Evolutionary conservation across 73 alveolate species (phyloP).

Genomic region (Paramecium octaurelia): DNA sequence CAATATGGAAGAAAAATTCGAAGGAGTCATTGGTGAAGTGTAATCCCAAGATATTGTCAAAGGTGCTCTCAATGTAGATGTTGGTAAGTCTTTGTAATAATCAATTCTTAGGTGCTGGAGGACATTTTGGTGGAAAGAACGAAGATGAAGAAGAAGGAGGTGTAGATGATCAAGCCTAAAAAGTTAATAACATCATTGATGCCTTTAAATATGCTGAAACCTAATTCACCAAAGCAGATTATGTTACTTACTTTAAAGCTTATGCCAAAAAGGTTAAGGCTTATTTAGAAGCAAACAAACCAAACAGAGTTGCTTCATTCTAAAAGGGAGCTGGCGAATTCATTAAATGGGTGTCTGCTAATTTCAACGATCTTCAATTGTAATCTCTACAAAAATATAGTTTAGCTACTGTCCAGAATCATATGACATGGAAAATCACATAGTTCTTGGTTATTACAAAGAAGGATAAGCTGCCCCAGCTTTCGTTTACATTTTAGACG

Average conservation of each 20-base stretch:
- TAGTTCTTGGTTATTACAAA: constrained; percentile 83
- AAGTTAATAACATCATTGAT: constrained; percentile 86
- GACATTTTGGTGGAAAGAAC: constrained; percentile 57
- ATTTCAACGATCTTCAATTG: constrained; percentile 87
- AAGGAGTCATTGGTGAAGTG: constrained; percentile 52
- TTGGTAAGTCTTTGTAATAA: neutral
- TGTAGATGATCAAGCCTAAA: constrained; percentile 64
- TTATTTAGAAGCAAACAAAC: constrained; percentile 74
- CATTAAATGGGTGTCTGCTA: constrained; percentile 80
- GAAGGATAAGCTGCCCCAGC: constrained; percentile 85
- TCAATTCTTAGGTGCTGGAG: constrained; percentile 36
- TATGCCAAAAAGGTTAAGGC: constrained; percentile 82
- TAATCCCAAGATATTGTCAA: constrained; percentile 35
- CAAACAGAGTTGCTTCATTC: constrained; percentile 85
- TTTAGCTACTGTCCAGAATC: constrained; percentile 79
- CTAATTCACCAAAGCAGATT: constrained; percentile 78
- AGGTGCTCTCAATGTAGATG: constrained; percentile 56
- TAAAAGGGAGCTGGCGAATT: constrained; percentile 89
- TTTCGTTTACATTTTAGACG: constrained; percentile 87
- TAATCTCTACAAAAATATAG: neutral
- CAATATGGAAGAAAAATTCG: constrained; percentile 19
- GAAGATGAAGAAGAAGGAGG: constrained; percentile 63
- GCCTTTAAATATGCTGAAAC: constrained; percentile 78
- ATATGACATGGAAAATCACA: constrained; percentile 80
- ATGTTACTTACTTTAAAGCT: constrained; percentile 78